These are phyloP conservation scores for Hortaea sp. DNA, from an alignment of 2,329 filamentous ascomycete genomes.

Conservation along the genomic window DNA sequence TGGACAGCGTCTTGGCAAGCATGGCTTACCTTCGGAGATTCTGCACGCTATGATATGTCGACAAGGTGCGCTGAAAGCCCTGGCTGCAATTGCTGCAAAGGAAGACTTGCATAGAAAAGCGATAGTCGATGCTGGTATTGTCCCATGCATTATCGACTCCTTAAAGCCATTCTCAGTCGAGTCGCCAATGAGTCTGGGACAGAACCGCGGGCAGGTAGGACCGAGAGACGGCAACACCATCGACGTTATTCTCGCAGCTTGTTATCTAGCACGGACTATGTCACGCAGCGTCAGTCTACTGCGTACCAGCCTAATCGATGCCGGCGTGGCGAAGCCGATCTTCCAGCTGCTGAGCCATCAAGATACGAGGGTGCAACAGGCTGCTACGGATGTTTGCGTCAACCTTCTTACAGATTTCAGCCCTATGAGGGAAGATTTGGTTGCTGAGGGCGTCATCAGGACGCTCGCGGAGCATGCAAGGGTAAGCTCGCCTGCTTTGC, in stretches of 20 bases:
- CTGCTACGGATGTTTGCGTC: constrained; percentile 71
- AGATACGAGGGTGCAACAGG: constrained; percentile 71
- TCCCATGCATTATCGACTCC: constrained; percentile 75
- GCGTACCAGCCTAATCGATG: constrained; percentile 78
- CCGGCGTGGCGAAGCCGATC: constrained; percentile 67
- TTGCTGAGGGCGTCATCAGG: constrained; percentile 63
- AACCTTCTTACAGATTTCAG: constrained; percentile 85
- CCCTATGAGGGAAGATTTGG: constrained; percentile 75
- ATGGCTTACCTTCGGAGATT: constrained; percentile 52
- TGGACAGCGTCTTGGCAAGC: constrained; percentile 44
- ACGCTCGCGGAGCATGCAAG: constrained; percentile 76
- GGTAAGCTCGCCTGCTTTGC: constrained; percentile 66
- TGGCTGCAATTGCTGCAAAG: constrained; percentile 71
- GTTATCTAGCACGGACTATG: constrained; percentile 68
- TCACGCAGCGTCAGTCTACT: constrained; percentile 77
- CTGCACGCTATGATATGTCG: constrained; percentile 65
- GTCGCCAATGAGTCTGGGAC: constrained; percentile 14
- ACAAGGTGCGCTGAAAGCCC: constrained; percentile 63
- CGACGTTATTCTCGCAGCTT: constrained; percentile 73
- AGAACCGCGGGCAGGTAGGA: constrained; percentile 24
- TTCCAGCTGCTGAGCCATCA: constrained; percentile 64
- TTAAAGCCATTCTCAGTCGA: constrained; percentile 48
- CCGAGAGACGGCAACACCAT: constrained; percentile 65
- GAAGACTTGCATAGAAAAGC: constrained; percentile 77
- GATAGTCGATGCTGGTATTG: constrained; percentile 70